These are phyloP conservation scores for Delitschia confertaspora DNA, from an alignment of 495 filamentous ascomycete genomes.

Conservation along the genomic window DNA sequence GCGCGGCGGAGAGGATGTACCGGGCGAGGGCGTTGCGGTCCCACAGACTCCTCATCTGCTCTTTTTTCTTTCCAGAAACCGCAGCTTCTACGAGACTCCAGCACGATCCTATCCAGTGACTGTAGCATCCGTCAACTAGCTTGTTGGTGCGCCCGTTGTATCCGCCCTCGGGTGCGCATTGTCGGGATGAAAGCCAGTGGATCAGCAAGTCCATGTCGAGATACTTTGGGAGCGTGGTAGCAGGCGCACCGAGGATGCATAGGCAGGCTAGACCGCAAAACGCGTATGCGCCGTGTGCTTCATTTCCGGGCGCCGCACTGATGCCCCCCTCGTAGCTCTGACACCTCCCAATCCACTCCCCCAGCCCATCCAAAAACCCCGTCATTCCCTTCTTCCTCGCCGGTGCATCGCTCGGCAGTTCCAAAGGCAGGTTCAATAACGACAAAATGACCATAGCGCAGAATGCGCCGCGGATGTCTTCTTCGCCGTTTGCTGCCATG, in stretches of 20 bases:
- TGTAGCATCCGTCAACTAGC: constrained; percentile 94
- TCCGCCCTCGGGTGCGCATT: constrained; percentile 87
- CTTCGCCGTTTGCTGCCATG: constrained; percentile 72
- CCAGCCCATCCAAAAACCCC: constrained; percentile 57
- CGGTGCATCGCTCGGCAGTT: constrained; percentile 55
- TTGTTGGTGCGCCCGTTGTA: constrained; percentile 95
- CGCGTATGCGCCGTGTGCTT: constrained; percentile 94
- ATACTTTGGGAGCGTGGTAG: constrained; percentile 59
- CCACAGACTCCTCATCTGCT: constrained; percentile 49
- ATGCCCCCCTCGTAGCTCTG: constrained; percentile 89
- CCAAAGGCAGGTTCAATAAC: constrained; percentile 71
- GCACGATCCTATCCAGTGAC: constrained; percentile 92
- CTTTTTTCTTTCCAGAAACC: constrained; percentile 41
- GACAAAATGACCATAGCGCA: constrained; percentile 76
- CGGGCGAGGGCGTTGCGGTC: constrained; percentile 73
- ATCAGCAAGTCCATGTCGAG: constrained; percentile 70
- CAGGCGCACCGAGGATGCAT: constrained; percentile 69
- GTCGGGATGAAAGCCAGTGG: constrained; percentile 79
- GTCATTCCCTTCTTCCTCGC: constrained; percentile 41
- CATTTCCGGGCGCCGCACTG: constrained; percentile 66
- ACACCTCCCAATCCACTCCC: constrained; percentile 76
- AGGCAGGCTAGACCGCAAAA: constrained; percentile 89
- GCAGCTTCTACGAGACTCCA: constrained; percentile 86
- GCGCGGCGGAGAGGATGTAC: constrained; percentile 84
- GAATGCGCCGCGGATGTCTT: constrained; percentile 88